Percentiles rank a stretch among this genome's conserved stretches.
These are phyloP conservation scores for Amylostereum chailletii DNA, from an alignment of 1,284 basidiomycete genomes.

Conservation along the genomic window DNA sequence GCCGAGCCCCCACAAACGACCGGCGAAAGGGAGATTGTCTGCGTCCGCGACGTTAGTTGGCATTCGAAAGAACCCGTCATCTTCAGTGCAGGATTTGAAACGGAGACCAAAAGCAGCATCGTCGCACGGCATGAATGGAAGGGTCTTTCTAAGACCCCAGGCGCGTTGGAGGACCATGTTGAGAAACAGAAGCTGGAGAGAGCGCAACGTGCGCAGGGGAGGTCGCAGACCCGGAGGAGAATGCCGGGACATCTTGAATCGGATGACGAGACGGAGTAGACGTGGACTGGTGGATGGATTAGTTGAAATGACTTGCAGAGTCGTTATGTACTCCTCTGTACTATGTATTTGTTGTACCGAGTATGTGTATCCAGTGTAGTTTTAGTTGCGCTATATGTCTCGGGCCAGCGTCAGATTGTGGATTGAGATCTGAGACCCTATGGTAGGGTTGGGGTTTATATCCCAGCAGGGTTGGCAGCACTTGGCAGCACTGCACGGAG, in stretches of 20 bases:
- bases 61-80: slow-evolving; percentile 80
- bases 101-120: slow-evolving; percentile 51
- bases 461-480: no score
- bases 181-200: slow-evolving; percentile 40
- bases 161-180: slow-evolving; percentile 67
- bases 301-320: no score
- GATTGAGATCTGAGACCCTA: no score
- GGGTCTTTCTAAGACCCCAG: slow-evolving; percentile 66
- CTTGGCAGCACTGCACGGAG: slow-evolving; percentile 4
- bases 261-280: slow-evolving; percentile 20
- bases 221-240: slow-evolving; percentile 1
- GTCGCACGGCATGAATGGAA: slow-evolving; percentile 94
- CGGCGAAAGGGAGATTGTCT: slow-evolving; percentile 28
- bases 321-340: no score
- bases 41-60: slow-evolving; percentile 92
- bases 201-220: slow-evolving; percentile 15
- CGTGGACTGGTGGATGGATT: no score
- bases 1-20: slow-evolving; percentile 30
- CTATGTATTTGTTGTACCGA: no score
- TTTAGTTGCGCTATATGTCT: no score
- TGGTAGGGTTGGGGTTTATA: no score
- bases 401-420: no score
- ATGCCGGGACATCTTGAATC: slow-evolving; percentile 17
- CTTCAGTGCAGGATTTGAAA: slow-evolving; percentile 88
- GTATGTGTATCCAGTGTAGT: no score